Evolutionary conservation across 2,329 filamentous ascomycete genomes (phyloP).

Genomic region (Hypoxylon sp.): DNA sequence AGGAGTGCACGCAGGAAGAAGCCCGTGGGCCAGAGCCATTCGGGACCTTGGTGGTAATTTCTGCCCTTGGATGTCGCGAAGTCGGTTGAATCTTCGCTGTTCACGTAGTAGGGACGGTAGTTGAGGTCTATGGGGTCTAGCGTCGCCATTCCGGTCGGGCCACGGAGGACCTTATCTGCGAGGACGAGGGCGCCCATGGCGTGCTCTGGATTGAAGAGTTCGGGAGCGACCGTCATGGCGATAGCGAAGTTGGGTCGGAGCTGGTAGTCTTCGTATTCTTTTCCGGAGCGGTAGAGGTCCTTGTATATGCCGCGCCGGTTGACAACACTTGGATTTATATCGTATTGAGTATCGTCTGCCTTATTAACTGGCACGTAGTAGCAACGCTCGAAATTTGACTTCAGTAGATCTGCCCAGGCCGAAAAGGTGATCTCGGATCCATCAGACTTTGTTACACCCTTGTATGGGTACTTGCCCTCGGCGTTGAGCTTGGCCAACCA

Average conservation of each 20-base stretch:
- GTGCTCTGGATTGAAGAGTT: slow-evolving; percentile 84
- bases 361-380: slow-evolving; percentile 85
- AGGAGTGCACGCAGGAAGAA: slow-evolving; percentile 94
- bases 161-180: slow-evolving; percentile 83
- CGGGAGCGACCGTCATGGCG: slow-evolving; percentile 93
- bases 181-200: slow-evolving; percentile 85
- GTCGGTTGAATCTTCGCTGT: slow-evolving; percentile 91
- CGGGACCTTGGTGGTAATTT: slow-evolving; percentile 98
- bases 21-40: slow-evolving; percentile 98
- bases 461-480: slow-evolving; percentile 79
- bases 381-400: slow-evolving; percentile 89
- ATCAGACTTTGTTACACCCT: slow-evolving; percentile 77
- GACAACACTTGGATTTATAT: slow-evolving; percentile 83
- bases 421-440: slow-evolving; percentile 75
- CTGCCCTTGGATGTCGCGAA: slow-evolving; percentile 94
- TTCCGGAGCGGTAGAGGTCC: slow-evolving; percentile 92
- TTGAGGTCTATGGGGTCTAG: slow-evolving; percentile 93
- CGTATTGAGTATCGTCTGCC: slow-evolving; percentile 81
- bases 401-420: slow-evolving; percentile 85
- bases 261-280: slow-evolving; percentile 98
- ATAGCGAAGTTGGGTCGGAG: slow-evolving; percentile 94
- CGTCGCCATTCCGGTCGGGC: slow-evolving; percentile 94
- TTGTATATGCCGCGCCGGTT: slow-evolving; percentile 98
- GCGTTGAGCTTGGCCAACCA: slow-evolving; percentile 82
- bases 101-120: slow-evolving; percentile 95